Conservation (phyloP, 2,329 filamentous ascomycete genomes). For the Aspergillus clavatus region DNA sequence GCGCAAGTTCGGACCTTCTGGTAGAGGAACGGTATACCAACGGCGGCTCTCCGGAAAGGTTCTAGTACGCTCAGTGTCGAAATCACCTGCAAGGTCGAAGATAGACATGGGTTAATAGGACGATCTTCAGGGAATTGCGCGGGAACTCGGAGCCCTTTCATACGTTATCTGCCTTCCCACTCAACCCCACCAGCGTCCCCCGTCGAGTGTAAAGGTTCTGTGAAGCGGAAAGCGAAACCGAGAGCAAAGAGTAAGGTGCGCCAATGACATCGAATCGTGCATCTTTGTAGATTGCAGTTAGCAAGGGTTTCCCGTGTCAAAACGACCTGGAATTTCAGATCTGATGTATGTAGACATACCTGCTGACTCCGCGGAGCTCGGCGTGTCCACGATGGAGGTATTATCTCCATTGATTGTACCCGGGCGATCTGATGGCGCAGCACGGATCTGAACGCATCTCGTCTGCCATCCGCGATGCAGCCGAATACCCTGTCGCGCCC, state of each 20-base stretch:
- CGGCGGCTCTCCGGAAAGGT: conserved; percentile 70
- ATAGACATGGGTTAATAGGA: conserved; percentile 2
- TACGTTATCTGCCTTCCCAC: conserved; percentile 87
- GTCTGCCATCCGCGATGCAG: conserved; percentile 23
- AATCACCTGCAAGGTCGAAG: conserved; percentile 56
- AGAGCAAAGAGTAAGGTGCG: conserved; percentile 86
- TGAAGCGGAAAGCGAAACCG: conserved; percentile 85
- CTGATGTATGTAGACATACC: conserved; percentile 26
- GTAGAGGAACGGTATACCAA: conserved; percentile 92
- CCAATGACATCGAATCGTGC: conserved; percentile 92
- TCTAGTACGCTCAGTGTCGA: conserved; percentile 85
- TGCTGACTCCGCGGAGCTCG: conserved; percentile 38
- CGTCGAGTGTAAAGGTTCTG: conserved; percentile 89
- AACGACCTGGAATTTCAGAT: neutral
- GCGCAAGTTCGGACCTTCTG: conserved; percentile 51
- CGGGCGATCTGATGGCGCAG: conserved; percentile 38
- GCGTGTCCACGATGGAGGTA: conserved; percentile 34
- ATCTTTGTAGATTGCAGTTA: conserved; percentile 53
- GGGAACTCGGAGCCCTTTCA: conserved; percentile 18
- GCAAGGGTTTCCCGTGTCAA: conserved; percentile 1
- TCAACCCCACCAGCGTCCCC: conserved; percentile 84
- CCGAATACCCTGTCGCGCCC: conserved; percentile 17
- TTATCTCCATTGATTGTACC: conserved; percentile 34
- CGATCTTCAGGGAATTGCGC: neutral
- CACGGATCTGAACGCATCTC: conserved; percentile 42